phyloP scores from a whole-genome alignment of 208 protist genomes.

The Wallacemonas sp. region DNA sequence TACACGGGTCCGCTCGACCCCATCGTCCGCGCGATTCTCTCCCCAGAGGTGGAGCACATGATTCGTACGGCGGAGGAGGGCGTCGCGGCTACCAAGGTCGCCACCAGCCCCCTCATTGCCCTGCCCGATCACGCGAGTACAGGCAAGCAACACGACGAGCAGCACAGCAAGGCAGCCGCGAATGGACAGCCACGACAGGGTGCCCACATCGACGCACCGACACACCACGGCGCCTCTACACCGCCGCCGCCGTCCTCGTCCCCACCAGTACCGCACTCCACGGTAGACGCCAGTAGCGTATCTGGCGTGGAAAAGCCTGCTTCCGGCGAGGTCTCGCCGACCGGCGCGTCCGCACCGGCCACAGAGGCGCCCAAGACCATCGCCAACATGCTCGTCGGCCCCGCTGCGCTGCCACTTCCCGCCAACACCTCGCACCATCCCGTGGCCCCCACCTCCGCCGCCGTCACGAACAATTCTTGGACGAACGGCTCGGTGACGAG shows the following conservation, averaged over 20 bases:
- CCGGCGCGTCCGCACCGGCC: too few relatives aligned
- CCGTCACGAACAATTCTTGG: neutral
- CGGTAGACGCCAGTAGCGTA: too few relatives aligned
- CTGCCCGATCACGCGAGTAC: neutral
- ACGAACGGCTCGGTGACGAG: neutral
- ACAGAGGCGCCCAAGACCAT: too few relatives aligned
- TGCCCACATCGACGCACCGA: neutral
- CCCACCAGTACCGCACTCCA: too few relatives aligned
- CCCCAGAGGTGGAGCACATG: slow-evolving; percentile 41
- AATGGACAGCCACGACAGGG: neutral
- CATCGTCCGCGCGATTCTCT: slow-evolving; percentile 37
- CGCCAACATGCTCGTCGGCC: neutral
- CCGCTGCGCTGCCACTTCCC: neutral
- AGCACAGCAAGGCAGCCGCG: neutral
- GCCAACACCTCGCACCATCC: neutral
- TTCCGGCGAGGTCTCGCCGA: too few relatives aligned
- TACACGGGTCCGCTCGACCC: slow-evolving; percentile 65
- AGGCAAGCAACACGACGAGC: neutral
- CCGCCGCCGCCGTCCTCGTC: neutral
- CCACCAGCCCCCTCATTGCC: neutral
- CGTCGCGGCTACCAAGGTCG: slow-evolving; percentile 8
- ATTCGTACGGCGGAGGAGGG: slow-evolving; percentile 12
- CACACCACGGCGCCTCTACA: neutral
- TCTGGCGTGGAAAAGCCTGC: too few relatives aligned
- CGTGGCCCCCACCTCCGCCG: neutral